Evolutionary conservation across 768 basidiomycete species (phyloP).

Genomic region (Asterophora lycoperdoides): DNA sequence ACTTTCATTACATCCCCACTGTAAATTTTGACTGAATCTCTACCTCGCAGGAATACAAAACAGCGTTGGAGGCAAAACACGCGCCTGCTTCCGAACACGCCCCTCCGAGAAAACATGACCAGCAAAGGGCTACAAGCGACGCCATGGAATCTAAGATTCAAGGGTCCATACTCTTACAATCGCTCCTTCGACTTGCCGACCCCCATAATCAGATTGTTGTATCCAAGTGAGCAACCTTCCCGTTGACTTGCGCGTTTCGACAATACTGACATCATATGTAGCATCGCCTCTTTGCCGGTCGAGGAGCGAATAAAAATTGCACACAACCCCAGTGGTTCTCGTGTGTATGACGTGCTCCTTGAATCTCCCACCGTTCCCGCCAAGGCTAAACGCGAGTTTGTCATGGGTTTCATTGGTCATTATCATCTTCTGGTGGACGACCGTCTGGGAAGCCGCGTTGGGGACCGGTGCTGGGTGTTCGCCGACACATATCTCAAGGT

Average conservation of each 20-base stretch:
- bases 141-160: conserved; percentile 68
- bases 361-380: conserved; percentile 61
- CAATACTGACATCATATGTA: conserved; percentile 23
- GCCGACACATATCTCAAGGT: conserved; percentile 95
- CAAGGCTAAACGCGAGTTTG: conserved; percentile 65
- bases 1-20: conserved; percentile 10
- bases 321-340: conserved; percentile 60
- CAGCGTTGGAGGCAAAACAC: conserved; percentile 1
- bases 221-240: conserved; percentile 51
- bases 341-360: conserved; percentile 75
- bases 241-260: conserved; percentile 7
- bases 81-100: neutral
- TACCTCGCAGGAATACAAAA: conserved; percentile 19
- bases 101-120: conserved; percentile 11
- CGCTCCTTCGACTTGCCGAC: conserved; percentile 63
- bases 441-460: conserved; percentile 85
- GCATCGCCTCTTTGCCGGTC: conserved; percentile 53
- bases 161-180: conserved; percentile 83
- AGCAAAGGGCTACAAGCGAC: conserved; percentile 22
- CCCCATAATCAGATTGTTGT: conserved; percentile 66
- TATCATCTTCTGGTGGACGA: conserved; percentile 84
- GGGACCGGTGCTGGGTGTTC: conserved; percentile 85
- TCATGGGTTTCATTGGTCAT: conserved; percentile 71
- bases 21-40: conserved; percentile 1
- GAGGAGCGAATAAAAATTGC: conserved; percentile 53